Evolutionary conservation across 768 basidiomycete genomes (phyloP), one percentile per base, ranked within the genome.

Genomic region (Tricholoma furcatifolium): DNA sequence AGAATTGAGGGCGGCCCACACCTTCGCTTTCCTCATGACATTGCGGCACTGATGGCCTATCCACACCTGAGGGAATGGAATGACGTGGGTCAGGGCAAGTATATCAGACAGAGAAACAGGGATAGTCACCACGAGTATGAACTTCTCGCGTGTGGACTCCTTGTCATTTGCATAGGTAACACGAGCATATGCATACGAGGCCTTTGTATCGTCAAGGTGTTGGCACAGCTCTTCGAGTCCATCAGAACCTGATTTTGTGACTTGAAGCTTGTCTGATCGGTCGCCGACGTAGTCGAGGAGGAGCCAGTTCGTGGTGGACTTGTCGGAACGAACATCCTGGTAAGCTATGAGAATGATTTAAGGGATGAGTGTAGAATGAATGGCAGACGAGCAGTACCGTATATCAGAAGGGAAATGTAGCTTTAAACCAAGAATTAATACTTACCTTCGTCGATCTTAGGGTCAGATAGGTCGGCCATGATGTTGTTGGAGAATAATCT

Each of bases 21-120:
- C 90, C 84, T 93, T 95, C 39, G 87, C 94, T 73, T 86, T 88
- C 56, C 94, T 80, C 93, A 96, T 93, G 57, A 94, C 80, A 73
- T 92, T 93, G 72, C n/a, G n/a, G n/a, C 91, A 90, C 38, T 73
- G 70, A 17, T 81, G 73, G 40, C 91, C 91, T 70, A 92, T 93
- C 90, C 90, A 92, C 41, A 83, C 78, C 76, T 80, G 62, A 51
- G 49, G 60, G 21, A 50, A 12, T 36, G 43, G 41, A 43, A 40
- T 47, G 52, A 49, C 48, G 49, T 53, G 52, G 42, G 51, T 58
- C 48, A 60, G 53, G 48, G 45, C 40, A 58, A 54, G 54, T 57
- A 49, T 54, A 56, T 60, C 47, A 50, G 49, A 60, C 59, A 59
- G 55, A 50, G 62, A 53, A 63, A 53, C 59, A 57, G 57, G 46